These are phyloP conservation scores for Coemansia sp. DNA, from an alignment of 192 early-diverging fungal species.

Conservation along the genomic window DNA sequence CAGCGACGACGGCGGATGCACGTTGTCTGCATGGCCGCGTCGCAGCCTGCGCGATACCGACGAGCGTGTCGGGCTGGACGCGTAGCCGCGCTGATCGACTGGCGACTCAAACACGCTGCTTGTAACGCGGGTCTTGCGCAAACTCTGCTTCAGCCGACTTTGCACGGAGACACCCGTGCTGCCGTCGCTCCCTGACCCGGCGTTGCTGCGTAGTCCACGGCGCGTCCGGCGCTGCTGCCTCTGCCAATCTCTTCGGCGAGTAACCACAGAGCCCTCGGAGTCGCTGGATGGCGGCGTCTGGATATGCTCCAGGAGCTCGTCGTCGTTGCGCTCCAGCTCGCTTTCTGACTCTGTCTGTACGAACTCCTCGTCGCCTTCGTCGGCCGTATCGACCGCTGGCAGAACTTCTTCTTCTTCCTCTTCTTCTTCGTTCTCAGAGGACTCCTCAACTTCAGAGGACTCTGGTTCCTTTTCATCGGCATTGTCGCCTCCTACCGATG, in stretches of 20 bases:
- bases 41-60: constrained; percentile 17
- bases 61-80: constrained; percentile 31
- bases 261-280: background rate
- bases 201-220: background rate
- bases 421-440: background rate
- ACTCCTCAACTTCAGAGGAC: background rate
- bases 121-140: background rate
- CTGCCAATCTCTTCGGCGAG: background rate
- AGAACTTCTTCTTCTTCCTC: background rate
- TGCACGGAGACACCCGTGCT: background rate
- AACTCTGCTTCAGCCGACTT: background rate
- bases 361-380: constrained; percentile 29
- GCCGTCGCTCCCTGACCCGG: background rate
- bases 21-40: constrained; percentile 20
- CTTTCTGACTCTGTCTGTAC: constrained; percentile 13
- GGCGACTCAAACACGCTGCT: constrained; percentile 4
- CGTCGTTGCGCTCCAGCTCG: constrained; percentile 9
- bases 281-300: constrained; percentile 2
- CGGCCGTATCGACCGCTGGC: constrained; percentile 1
- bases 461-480: background rate
- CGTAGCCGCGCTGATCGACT: constrained; percentile 17
- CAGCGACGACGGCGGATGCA: constrained; percentile 17
- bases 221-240: background rate
- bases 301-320: constrained; percentile 2
- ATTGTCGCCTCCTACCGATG: background rate